Conservation (phyloP, 2,329 filamentous ascomycete genomes). For the Fusarium sp. region DNA sequence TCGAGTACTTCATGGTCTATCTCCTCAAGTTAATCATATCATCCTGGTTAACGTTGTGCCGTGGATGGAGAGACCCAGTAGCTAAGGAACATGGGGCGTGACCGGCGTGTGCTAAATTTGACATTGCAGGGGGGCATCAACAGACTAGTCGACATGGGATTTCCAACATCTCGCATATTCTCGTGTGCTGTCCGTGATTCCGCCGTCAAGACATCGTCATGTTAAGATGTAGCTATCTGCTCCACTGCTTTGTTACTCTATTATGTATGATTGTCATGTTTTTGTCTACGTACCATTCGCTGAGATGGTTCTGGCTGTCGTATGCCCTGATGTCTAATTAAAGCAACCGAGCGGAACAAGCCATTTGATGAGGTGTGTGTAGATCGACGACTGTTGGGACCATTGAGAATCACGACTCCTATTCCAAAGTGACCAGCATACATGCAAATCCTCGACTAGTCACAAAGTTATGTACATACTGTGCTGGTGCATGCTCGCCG, state of each 20-base stretch:
- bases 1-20: constrained; percentile 2
- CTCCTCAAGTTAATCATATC: constrained; percentile 9
- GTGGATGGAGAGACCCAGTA: constrained; percentile 18
- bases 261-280: not conserved
- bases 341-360: not conserved
- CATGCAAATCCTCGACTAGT: not conserved
- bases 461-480: not conserved
- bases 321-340: constrained; percentile 15
- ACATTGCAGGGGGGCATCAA: constrained; percentile 33
- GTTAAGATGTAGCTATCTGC: not conserved
- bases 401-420: not conserved
- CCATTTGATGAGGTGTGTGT: constrained; percentile 16
- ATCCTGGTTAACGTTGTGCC: constrained; percentile 28
- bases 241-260: not conserved
- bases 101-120: constrained; percentile 40
- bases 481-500: not conserved
- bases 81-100: constrained; percentile 17
- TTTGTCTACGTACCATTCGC: not conserved
- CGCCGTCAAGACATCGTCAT: constrained; percentile 1
- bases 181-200: constrained; percentile 11
- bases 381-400: constrained; percentile 17
- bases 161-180: constrained; percentile 15
- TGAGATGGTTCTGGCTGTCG: not conserved
- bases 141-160: constrained; percentile 27
- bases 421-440: not conserved